Evolutionary conservation across 805 yeast genomes (phyloP), one percentile per base, ranked within the genome.

Genomic region (Wickerhamiella kurtzmanii): DNA sequence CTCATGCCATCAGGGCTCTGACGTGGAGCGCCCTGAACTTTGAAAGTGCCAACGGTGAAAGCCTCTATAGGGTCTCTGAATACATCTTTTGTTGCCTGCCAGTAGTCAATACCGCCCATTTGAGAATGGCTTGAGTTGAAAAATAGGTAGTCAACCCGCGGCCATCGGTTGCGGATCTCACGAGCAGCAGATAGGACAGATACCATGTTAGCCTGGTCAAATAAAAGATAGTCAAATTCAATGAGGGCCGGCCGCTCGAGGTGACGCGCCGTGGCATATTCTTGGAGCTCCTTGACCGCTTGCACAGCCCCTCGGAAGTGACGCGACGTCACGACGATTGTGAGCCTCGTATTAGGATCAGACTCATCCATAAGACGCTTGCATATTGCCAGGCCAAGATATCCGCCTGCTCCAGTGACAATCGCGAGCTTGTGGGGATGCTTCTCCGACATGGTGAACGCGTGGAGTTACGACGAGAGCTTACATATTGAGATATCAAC

Each of bases 121-220:
- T 80, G 84, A 41, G 95, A 87, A 57, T 85, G 94, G 3, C 95
- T 94, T 5, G 97, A 87, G 65, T 87, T 89, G 49, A 87, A 72
- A 59, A 83, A 84, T 50, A 88, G 63, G 60, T 80, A 86, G 63
- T 92, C 88, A 35, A 92, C 72, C 40, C 77, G 74, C 4, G 63
- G 58, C 65, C 80, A 88, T 50, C 77, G 74, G 55, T 77, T 74
- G 50, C 65, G 64, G 50, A 92, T 63, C 47, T 86, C 95, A 54
- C 80, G 72, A 47, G 76, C 75, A 0, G 94, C 95, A 22, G 74
- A 72, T 22, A 84, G 66, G 13, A 88, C 75, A 1, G 95, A 83
- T 8, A 85, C 80, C 95, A 88, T 86, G 57, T 83, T 77, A 11
- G 88, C 74, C 61, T 89, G 87, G 61, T 92, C 97, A n/a, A 92